Base-by-base conservation (phyloP, 2,329 filamentous ascomycete genomes). In the Capronia coronata region DNA sequence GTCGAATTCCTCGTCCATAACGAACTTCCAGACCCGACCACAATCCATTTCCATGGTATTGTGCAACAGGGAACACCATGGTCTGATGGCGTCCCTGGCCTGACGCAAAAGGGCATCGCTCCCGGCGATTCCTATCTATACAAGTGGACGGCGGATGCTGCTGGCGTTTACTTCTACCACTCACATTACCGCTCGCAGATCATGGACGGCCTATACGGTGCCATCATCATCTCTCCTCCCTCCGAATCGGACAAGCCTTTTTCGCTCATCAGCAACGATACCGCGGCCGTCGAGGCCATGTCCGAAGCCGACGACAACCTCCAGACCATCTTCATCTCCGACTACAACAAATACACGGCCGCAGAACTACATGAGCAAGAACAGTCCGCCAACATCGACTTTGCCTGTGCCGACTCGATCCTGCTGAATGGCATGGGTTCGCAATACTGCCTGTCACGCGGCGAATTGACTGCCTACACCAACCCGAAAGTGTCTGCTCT, bases 11-110 rank as follows among this genome's bases (percentile, higher is more conserved):
- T 86, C 22, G 73, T 88, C 40, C 69, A 79, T 57, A 91, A 91
- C 58, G 72, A 76, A 13, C 78, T 84, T 1, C 70, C 72, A 11
- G 86, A 88, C 57, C 65, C 78, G 57, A 77, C 75, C 9, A 84
- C 83, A 27, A 72, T 90, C 3, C 86, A 91, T 63, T 90, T 86
- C 65, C 86, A 91, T 59, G 86, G 86, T 9, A 74, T 91, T 55
- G 87, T 80, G 61, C 84, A 88, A 63, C 86, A 87, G 58, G 84
- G 83, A 9, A 86, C 84, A 0, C 86, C 80, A 51, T 75, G 75
- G 50, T 87, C 87, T 82, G 86, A 91, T 60, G 86, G 86, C 0
- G 77, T 84, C 1, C 73, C 79, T 0, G 82, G 78, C 32, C 74
- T 86, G 3, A 83, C 79, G 0, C 84, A 86, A 62, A 85, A 82